Percentiles rank a stretch among this genome's conserved stretches.
Conservation (phyloP, 768 basidiomycete species). For the Tubosaeta sp. region DNA sequence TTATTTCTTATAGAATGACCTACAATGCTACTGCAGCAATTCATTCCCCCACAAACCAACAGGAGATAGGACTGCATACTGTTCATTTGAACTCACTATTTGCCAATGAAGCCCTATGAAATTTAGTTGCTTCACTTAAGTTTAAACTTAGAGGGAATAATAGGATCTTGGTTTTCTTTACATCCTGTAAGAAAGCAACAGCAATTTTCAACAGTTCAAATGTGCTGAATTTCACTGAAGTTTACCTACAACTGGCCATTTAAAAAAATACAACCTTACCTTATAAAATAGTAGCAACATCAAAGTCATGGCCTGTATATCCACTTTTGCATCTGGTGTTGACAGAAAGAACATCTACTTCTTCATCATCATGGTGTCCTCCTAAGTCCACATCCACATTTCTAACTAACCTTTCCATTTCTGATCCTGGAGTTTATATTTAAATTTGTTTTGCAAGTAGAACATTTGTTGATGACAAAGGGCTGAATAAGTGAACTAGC, state of each 20-base stretch:
- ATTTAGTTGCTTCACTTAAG: too few relatives aligned
- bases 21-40: too few relatives aligned
- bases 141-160: background rate
- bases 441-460: too few relatives aligned
- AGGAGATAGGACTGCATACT: background rate
- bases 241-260: background rate
- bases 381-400: too few relatives aligned
- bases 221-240: background rate
- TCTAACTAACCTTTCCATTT: too few relatives aligned
- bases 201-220: too few relatives aligned
- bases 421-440: too few relatives aligned
- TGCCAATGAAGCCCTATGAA: too few relatives aligned
- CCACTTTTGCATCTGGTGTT: background rate
- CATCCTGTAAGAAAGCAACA: background rate
- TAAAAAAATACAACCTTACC: background rate
- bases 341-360: background rate
- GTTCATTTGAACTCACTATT: background rate
- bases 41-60: too few relatives aligned
- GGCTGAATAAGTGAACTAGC: too few relatives aligned
- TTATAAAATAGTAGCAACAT: background rate
- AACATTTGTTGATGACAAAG: too few relatives aligned
- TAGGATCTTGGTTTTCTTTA: background rate
- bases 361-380: background rate
- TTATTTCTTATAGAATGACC: too few relatives aligned
- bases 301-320: slow-evolving; percentile 3